A percentile compares a stretch with the other conserved stretches of the same genome.
These are phyloP conservation scores for Russula griseocarnosa DNA, from an alignment of 768 basidiomycete species.

Conservation along the genomic window DNA sequence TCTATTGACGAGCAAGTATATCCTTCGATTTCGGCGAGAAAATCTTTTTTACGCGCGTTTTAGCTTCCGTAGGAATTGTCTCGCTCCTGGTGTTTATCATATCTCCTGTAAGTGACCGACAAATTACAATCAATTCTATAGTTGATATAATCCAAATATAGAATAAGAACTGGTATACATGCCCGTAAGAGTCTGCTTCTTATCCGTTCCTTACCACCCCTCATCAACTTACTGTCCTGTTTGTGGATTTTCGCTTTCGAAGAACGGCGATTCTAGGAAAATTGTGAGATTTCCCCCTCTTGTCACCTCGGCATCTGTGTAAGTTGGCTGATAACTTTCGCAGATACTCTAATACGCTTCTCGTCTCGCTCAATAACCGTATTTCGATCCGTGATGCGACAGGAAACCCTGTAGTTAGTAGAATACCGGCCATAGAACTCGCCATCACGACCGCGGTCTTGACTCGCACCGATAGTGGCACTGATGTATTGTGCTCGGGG, in stretches of 20 bases:
- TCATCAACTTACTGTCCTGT: not conserved
- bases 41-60: not conserved
- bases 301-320: too few species aligned
- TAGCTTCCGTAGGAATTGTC: conserved; percentile 9
- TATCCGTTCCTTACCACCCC: too few species aligned
- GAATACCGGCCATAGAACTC: not conserved
- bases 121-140: not conserved
- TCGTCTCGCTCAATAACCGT: conserved; percentile 15
- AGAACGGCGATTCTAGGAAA: conserved; percentile 9
- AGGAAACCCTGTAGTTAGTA: too few species aligned
- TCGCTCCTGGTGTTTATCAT: not conserved
- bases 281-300: not conserved
- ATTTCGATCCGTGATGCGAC: conserved; percentile 1
- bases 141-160: not conserved
- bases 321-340: not conserved
- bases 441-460: not conserved
- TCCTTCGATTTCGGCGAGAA: not conserved
- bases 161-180: conserved; percentile 11
- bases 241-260: not conserved
- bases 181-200: conserved; percentile 14
- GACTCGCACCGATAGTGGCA: too few species aligned
- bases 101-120: conserved; percentile 3
- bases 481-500: not conserved
- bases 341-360: conserved; percentile 11
- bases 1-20: conserved; percentile 21